Evolutionary conservation across 768 basidiomycete genomes (phyloP), one percentile per base, ranked within the genome.

Genomic region (Lactifluus piperatus): DNA sequence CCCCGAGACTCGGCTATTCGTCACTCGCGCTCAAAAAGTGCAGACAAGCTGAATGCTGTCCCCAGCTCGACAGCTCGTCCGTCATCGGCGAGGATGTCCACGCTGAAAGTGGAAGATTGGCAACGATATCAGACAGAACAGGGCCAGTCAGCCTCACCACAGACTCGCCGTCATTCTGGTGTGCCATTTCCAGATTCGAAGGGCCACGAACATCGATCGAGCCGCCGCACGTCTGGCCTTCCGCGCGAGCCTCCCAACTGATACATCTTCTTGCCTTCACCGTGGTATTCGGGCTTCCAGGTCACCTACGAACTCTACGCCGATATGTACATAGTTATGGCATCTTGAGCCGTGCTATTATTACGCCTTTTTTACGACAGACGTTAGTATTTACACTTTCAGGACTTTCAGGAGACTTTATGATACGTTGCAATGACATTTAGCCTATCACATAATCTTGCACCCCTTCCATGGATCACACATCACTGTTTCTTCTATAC

Each of bases 21-120:
- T 55, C 77, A 81, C 68, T 74, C 76, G 27, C 80, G 84, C 20
- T 79, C 81, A 51, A 66, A 81, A 69, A 89, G 84, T 65, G 83
- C 79, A 10, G 81, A 84, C 67, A 79, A 78, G 69, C 75, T 90
- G 14, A 81, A 77, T 45, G 67, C 70, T 27, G 67, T 75, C 51
- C 64, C 68, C 13, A 69, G 65, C 24, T 39, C 50, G 29, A 29
- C 32, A 18, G 73, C 71, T 16, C 51, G 58, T 41, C 68, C 74
- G 29, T 74, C 80, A 36, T 82, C 85, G 45, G 82, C 80, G 65
- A 81, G 86, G 48, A 70, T 85, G 70, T 89, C 88, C 43, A 82
- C 79, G 68, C 71, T 91, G 76, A 89, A 90, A 69, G 89, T 91
- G 41, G 86, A 90, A 70, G 89, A 90, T 68, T 91, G 90, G 89